Evolutionary conservation across 768 basidiomycete species (phyloP), one percentile per base, ranked within the genome.

Genomic region (Hortiboletus campestris): DNA sequence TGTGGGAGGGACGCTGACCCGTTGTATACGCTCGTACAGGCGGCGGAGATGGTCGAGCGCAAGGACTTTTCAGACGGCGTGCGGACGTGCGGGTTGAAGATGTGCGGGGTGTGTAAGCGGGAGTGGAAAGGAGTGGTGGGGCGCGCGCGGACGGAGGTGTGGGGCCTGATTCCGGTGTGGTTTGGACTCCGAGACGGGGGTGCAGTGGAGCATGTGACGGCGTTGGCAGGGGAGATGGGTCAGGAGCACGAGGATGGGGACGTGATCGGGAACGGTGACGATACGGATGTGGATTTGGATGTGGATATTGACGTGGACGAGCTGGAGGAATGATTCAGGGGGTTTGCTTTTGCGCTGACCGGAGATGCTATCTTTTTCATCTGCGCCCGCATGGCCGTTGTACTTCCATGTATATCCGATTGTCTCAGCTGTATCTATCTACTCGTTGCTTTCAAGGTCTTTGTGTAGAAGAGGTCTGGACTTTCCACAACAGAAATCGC

Each of bases 1-100:
- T 78, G 76, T 51, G 88, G 88, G 45, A 77, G 89, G 25, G 88
- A 90, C 63, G 88, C 84, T 4, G 89, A 91, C 64, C 84, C 86
- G 49, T 69, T 91, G 22, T 88, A 78, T 64, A 86, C 87, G 53
- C 79, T 91, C 42, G 63, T 75, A 5, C 88, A 89, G 69, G 84
- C 84, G 16, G 75, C 77, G 51, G 87, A 87, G 62, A 89, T 90
- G 89, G 75, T 90, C 43, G 77, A 78, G 20, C 75, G 88, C 46
- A 84, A 79, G 48, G 88, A 89, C 66, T 88, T 87, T 67, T 81
- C 82, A 45, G 83, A 86, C 66, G 86, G 85, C 4, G 75, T 78
- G 53, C 67, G 71, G 52, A 72, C 74, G 65, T 80, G 81, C 54
- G 81, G 82, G 46, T 65, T 86, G 59, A 74, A 66, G 71, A 83